Evolutionary conservation across 2,329 filamentous ascomycete genomes (phyloP).

Genomic region (Penicillium sp.): DNA sequence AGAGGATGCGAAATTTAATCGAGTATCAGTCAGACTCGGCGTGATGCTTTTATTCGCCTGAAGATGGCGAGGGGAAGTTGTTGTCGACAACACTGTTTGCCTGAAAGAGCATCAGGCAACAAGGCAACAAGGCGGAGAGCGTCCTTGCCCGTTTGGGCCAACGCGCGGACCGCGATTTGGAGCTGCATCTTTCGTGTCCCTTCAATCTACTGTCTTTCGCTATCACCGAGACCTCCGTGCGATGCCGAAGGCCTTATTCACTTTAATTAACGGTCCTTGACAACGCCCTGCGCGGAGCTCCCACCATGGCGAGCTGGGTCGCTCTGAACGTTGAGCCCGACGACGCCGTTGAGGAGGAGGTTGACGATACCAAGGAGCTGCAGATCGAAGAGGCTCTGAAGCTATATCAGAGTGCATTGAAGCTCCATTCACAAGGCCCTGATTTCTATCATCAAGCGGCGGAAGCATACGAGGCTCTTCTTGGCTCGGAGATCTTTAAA

Average conservation of each 20-base stretch:
- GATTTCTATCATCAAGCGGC: constrained; percentile 71
- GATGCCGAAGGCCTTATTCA: constrained; percentile 18
- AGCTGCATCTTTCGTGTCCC: constrained; percentile 1
- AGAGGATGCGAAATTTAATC: not conserved
- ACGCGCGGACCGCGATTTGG: constrained; percentile 18
- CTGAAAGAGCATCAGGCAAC: constrained; percentile 20
- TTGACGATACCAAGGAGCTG: constrained; percentile 93
- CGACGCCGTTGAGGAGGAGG: constrained; percentile 82
- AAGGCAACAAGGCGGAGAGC: constrained; percentile 21
- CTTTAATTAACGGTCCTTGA: constrained; percentile 2
- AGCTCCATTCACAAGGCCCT: constrained; percentile 84
- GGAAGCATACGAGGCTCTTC: constrained; percentile 78
- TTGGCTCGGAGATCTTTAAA: constrained; percentile 89
- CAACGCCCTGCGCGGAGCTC: constrained; percentile 13
- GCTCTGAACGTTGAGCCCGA: constrained; percentile 94
- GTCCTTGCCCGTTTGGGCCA: constrained; percentile 17
- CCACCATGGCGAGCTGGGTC: constrained; percentile 63
- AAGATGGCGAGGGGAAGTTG: constrained; percentile 10
- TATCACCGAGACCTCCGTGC: constrained; percentile 9
- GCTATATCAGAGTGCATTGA: constrained; percentile 86
- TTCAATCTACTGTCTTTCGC: not conserved
- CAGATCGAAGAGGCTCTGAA: constrained; percentile 97
- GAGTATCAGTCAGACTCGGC: not conserved
- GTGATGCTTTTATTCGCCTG: not conserved
- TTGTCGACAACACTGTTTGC: constrained; percentile 8